Base-by-base conservation (phyloP, 169 alveolate species). In the Cyclospora cayetanensis region DNA sequence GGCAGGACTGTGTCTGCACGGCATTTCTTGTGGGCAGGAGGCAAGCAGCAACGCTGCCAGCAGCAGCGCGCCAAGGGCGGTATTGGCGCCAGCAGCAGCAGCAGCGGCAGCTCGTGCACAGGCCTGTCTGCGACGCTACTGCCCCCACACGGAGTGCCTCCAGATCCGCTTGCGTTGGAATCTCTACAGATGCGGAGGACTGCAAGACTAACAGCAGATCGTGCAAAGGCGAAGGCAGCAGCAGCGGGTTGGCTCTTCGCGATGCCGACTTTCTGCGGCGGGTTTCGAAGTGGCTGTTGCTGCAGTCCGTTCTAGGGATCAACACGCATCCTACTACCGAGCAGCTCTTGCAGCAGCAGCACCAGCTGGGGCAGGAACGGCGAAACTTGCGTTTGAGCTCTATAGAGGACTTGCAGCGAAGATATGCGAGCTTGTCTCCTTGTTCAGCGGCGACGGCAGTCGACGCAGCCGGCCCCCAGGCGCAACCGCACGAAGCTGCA, bases 261-360 rank as follows among this genome's bases (percentile, higher is more conserved):
- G 72, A 60, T 60, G 72, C 72, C 35, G 72, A 60, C 72, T 60
- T 60, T 60, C 4, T 60, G 72, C 72, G 72, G 35, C 72, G 72
- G 35, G 72, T 60, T 31, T 60, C 72, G 0, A 60, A 60, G 31
- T 60, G 72, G 72, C 0, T 60, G 15, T 60, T 60, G 72, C 72
- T 60, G 72, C 72, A n/a, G 31, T n/a, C 35, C 1, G 72, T n/a
- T 31, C 31, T 60, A 60, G 72, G 72, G 34, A 60, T 60, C 15
- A 60, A 60, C 72, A 12, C 72, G 15, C 31, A 60, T 31, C 72
- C 72, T n/a, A 60, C 72, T 31, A 60, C 72, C 15, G 72, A 60
- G 27, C 34, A 60, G 72, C 27, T 60, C 35, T 31, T 60, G 72
- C 31, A 20, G 72, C 72, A 60, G 72, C 72, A 60, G 4, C 60